Percentiles rank a stretch among this genome's conserved stretches.
phyloP scores from a whole-genome alignment of 257 asterid genomes.

The Ocimum tenuiflorum region DNA sequence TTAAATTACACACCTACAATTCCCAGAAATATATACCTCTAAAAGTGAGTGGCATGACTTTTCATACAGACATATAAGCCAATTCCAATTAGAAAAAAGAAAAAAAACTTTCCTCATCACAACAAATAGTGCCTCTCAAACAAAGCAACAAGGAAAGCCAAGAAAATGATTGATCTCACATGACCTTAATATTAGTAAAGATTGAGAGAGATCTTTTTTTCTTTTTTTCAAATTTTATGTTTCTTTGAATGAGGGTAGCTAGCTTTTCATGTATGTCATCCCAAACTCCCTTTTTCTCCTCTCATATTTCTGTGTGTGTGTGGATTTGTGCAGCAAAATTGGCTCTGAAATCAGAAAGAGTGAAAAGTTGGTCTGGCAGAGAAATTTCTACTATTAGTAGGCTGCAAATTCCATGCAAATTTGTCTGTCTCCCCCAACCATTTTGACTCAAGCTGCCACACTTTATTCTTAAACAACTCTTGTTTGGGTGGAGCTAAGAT shows the following conservation, averaged over 20 bases:
- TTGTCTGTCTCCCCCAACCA: constrained; percentile 33
- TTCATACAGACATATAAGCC: constrained; percentile 5
- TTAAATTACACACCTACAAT: not conserved
- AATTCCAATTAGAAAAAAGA: constrained; percentile 20
- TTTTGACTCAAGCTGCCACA: constrained; percentile 25
- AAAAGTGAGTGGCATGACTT: constrained; percentile 8
- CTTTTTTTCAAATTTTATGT: too few species aligned
- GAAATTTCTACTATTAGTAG: constrained; percentile 21
- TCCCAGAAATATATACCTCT: not conserved
- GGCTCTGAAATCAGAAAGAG: constrained; percentile 52
- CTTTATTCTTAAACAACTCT: not conserved
- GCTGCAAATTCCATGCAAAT: constrained; percentile 51
- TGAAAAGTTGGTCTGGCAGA: constrained; percentile 18
- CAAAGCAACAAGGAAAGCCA: constrained; percentile 34
- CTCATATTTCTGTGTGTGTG: constrained; percentile 21
- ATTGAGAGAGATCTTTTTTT: not conserved
- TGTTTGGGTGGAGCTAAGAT: not conserved
- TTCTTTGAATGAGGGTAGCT: not conserved
- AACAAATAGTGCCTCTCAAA: too few species aligned
- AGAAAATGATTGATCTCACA: constrained; percentile 75
- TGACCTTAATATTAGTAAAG: constrained; percentile 38
- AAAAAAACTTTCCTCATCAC: constrained; percentile 23
- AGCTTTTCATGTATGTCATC: constrained; percentile 27
- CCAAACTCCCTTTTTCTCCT: not conserved
- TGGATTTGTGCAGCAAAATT: constrained; percentile 38